Conservation (phyloP, 2,329 filamentous ascomycete species). For the Phyllosticta citriasiana region DNA sequence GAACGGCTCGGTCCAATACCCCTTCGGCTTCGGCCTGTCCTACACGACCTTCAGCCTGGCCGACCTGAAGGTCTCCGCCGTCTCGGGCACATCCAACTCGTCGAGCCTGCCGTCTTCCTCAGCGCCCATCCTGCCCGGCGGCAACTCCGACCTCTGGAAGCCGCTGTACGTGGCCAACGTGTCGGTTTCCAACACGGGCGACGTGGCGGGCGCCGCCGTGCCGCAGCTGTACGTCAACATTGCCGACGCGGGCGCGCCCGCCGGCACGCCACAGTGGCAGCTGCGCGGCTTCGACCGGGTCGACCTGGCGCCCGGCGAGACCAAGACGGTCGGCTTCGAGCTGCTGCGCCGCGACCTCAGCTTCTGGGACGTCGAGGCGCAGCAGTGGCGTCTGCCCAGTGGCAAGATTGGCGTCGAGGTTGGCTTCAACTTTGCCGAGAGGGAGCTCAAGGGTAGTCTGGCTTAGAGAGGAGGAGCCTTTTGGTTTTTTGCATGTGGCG, state of each 20-base stretch:
- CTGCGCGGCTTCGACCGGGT: constrained; percentile 41
- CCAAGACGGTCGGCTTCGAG: constrained; percentile 33
- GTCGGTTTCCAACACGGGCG: constrained; percentile 43
- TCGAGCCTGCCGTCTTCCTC: constrained; percentile 10
- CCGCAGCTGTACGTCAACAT: constrained; percentile 49
- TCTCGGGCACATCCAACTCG: neutral
- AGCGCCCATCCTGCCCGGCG: constrained; percentile 32
- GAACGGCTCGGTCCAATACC: constrained; percentile 17
- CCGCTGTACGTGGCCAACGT: constrained; percentile 33
- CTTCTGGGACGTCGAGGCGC: constrained; percentile 37
- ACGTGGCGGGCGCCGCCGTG: constrained; percentile 38
- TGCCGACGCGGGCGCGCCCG: constrained; percentile 19
- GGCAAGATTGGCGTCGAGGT: constrained; percentile 14
- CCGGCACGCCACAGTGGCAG: constrained; percentile 38
- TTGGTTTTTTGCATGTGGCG: no score
- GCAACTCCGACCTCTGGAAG: constrained; percentile 46
- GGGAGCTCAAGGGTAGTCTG: neutral
- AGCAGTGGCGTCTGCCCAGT: constrained; percentile 32
- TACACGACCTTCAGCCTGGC: constrained; percentile 25
- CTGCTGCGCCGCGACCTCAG: constrained; percentile 41
- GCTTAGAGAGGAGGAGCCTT: neutral
- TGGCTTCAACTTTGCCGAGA: constrained; percentile 13
- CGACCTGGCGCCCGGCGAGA: constrained; percentile 32
- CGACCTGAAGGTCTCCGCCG: constrained; percentile 3
- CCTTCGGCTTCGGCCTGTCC: constrained; percentile 29